phyloP scores from a whole-genome alignment of 2,329 filamentous ascomycete species.

The Thelonectria olida region DNA sequence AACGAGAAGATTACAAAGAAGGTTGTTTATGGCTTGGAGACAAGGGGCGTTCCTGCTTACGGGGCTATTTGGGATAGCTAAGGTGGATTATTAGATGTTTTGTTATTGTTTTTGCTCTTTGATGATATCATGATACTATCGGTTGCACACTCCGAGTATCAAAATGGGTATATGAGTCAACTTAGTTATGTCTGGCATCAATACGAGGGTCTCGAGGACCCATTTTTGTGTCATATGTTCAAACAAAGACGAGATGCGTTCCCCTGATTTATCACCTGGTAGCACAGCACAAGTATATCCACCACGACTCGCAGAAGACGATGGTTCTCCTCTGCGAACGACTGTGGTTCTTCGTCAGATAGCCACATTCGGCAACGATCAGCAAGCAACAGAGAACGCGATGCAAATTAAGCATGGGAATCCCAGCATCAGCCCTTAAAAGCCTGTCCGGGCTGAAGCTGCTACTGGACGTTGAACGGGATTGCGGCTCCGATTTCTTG shows the following conservation, averaged over 20 bases:
- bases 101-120: background rate
- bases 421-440: background rate
- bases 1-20: slow-evolving; percentile 74
- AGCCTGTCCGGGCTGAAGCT: background rate
- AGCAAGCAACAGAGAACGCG: background rate
- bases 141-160: background rate
- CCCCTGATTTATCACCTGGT: background rate
- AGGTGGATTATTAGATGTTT: background rate
- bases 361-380: background rate
- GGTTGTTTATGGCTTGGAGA: slow-evolving; percentile 75
- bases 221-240: background rate
- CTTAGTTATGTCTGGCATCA: background rate
- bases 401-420: background rate
- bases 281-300: background rate
- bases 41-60: slow-evolving; percentile 71
- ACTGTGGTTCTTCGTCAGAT: background rate
- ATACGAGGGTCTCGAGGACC: background rate
- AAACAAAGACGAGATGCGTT: background rate
- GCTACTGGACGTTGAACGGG: background rate
- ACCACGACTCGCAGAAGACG: background rate
- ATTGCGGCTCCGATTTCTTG: background rate
- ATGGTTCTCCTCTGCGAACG: background rate
- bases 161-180: background rate
- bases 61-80: slow-evolving; percentile 76
- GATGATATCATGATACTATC: background rate